Evolutionary conservation across 768 basidiomycete species (phyloP), one percentile per base, ranked within the genome.

Genomic region (Udeniomyces megalosporus): DNA sequence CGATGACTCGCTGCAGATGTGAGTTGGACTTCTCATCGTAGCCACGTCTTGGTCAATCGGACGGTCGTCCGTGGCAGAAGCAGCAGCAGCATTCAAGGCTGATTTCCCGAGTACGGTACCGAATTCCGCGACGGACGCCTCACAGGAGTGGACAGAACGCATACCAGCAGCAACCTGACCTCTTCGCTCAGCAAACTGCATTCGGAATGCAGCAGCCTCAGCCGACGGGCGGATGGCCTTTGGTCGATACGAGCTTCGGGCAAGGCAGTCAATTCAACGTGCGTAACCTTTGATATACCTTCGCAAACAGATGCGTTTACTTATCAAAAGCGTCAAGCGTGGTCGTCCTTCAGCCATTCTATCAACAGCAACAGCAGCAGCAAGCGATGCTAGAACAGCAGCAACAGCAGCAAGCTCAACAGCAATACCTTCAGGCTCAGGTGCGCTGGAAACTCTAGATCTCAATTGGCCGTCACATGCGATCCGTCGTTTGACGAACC

Each of bases 1-100:
- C 65, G 92, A 97, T 71, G 91, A 95, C 66, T 79, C 81, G 42
- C 80, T 83, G 66, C 85, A 88, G 70, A 68, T 84, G 89, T 89
- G 69, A 57, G 84, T 79, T 15, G 11, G 53, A 34, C n/a, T n/a
- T n/a, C n/a, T n/a, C n/a, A n/a, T n/a, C n/a, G n/a, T n/a, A n/a
- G n/a, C n/a, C n/a, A n/a, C n/a, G n/a, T n/a, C 44, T 45, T 15
- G 26, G 14, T 48, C 14, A 7, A 48, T n/a, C n/a, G n/a, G n/a
- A n/a, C n/a, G n/a, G n/a, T 48, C 14, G n/a, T 48, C 26, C 14
- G n/a, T 48, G n/a, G 26, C n/a, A 48, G 26, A 7, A n/a, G n/a
- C 26, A 26, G 14, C 47, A n/a, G n/a, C n/a, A 48, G 4, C n/a
- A 26, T 7, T 48, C 14, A 26, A 4, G 47, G 26, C 4, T 4